phyloP scores from a whole-genome alignment of 2,329 filamentous ascomycete species.

The Ceratocystis variospora region DNA sequence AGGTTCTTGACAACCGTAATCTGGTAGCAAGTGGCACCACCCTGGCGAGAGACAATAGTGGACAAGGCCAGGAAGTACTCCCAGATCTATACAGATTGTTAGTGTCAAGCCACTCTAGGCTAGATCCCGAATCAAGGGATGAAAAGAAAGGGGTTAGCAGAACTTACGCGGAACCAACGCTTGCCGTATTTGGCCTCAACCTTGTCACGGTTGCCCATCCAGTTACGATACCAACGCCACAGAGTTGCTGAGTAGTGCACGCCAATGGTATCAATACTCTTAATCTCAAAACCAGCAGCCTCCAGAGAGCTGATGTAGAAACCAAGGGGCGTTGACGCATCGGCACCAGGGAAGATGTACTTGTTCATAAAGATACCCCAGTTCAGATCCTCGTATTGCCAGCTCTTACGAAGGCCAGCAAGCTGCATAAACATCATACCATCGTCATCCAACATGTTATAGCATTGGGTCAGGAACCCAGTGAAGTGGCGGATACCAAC shows the following conservation, averaged over 20 bases:
- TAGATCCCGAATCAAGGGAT: background rate
- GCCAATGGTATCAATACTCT: conserved; percentile 80
- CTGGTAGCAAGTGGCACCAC: conserved; percentile 74
- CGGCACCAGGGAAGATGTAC: conserved; percentile 94
- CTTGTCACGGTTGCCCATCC: conserved; percentile 86
- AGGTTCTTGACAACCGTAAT: conserved; percentile 81
- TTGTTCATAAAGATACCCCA: conserved; percentile 99
- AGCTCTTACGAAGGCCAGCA: conserved; percentile 80
- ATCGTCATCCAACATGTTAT: conserved; percentile 93
- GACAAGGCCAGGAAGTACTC: conserved; percentile 81
- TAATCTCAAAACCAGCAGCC: conserved; percentile 67
- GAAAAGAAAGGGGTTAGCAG: background rate
- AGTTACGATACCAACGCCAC: conserved; percentile 98
- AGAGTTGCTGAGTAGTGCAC: conserved; percentile 94
- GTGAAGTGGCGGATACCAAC: conserved; percentile 84
- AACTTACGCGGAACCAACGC: conserved; percentile 79
- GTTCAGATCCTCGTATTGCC: conserved; percentile 96
- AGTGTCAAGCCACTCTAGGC: conserved; percentile 5
- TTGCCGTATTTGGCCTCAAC: conserved; percentile 89
- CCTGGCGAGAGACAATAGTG: conserved; percentile 72
- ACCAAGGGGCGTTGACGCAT: conserved; percentile 84
- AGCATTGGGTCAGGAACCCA: conserved; percentile 69
- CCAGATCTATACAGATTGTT: conserved; percentile 53
- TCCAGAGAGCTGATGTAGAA: conserved; percentile 78
- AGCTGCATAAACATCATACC: conserved; percentile 94